Evolutionary conservation across 805 yeast genomes (phyloP).

Genomic region (Candida taoyuanica): DNA sequence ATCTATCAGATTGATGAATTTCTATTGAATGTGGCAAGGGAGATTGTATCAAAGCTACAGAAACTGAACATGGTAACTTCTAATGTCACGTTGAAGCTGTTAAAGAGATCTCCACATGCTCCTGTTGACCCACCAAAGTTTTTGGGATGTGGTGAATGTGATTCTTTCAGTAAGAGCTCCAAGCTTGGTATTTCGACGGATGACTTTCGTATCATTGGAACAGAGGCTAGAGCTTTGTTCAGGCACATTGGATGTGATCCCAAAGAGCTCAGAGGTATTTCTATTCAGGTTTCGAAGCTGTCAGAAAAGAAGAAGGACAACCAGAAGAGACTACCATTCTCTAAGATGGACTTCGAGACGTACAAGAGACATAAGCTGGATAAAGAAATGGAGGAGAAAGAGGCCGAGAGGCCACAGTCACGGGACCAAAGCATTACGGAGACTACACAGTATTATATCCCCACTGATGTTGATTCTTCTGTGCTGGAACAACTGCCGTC

Average conservation of each 20-base stretch:
- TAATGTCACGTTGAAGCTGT: conserved; percentile 58
- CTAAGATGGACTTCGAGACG: conserved; percentile 17
- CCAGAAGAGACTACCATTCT: conserved; percentile 34
- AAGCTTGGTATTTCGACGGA: conserved; percentile 58
- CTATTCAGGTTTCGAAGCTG: conserved; percentile 62
- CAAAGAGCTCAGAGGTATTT: conserved; percentile 70
- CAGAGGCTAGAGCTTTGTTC: conserved; percentile 54
- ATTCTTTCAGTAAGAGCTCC: conserved; percentile 52
- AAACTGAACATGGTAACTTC: conserved; percentile 47
- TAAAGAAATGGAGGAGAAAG: neutral
- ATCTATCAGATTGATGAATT: conserved; percentile 62
- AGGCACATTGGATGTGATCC: conserved; percentile 57
- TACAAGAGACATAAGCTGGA: conserved; percentile 8
- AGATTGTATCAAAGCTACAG: conserved; percentile 50
- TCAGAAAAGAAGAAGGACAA: conserved; percentile 29
- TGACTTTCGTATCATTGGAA: conserved; percentile 54
- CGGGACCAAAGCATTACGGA: neutral
- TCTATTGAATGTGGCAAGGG: conserved; percentile 50
- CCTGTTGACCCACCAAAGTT: conserved; percentile 73
- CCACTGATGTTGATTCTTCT: conserved; percentile 27
- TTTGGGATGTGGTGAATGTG: conserved; percentile 83
- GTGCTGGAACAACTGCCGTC: conserved; percentile 26
- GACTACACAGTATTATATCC: conserved; percentile 24
- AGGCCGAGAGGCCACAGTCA: neutral
- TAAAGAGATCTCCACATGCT: conserved; percentile 59